Evolutionary conservation across 805 yeast species (phyloP).

Genomic region (Teunomyces panamensis): DNA sequence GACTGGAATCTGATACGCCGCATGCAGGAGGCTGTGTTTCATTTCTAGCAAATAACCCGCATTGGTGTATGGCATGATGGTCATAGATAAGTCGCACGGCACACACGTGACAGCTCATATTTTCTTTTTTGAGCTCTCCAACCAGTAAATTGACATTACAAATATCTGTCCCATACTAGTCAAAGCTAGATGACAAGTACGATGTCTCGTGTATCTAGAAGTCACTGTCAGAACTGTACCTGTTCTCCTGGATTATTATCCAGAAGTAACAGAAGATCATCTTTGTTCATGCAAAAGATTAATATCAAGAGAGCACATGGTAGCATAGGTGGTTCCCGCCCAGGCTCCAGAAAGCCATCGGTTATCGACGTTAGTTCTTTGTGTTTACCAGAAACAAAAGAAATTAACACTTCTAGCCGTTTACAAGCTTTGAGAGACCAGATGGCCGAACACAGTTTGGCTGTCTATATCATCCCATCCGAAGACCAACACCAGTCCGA

Average conservation of each 20-base stretch:
- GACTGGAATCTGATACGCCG: neutral
- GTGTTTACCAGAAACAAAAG: conserved; percentile 42
- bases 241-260: conserved; percentile 81
- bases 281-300: conserved; percentile 41
- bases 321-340: conserved; percentile 21
- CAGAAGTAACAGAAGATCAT: conserved; percentile 60
- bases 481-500: conserved; percentile 68
- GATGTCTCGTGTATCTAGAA: conserved; percentile 34
- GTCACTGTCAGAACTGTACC: conserved; percentile 69
- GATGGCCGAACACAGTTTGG: conserved; percentile 47
- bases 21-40: neutral
- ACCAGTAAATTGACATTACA: neutral
- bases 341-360: conserved; percentile 38
- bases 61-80: neutral
- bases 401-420: conserved; percentile 49
- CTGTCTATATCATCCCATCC: conserved; percentile 57
- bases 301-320: conserved; percentile 24
- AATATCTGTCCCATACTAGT: neutral
- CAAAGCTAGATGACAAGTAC: neutral
- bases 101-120: neutral
- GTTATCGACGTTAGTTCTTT: conserved; percentile 40
- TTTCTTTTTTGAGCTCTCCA: neutral
- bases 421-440: conserved; percentile 21
- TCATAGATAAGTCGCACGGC: conserved; percentile 2
- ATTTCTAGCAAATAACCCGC: neutral